A percentile compares a stretch with the other conserved stretches of the same genome.
Evolutionary conservation across 176 grass and related monocot genomes (phyloP).

Genomic region (Lolium multiflorum): DNA sequence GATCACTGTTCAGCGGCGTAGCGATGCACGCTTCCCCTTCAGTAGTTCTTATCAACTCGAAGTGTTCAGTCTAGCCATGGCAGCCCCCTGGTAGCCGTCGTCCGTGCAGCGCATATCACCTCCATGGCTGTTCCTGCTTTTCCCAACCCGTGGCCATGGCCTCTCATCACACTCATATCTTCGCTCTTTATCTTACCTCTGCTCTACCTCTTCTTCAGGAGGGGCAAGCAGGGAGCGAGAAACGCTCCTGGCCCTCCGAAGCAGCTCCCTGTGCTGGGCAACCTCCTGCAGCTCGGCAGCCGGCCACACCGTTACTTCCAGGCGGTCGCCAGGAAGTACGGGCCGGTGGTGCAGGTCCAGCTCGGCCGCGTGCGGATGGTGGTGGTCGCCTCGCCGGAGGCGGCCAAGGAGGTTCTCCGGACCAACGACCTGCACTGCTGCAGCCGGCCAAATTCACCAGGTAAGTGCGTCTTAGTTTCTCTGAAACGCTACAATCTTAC

Average conservation of each 20-base stretch:
- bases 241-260: not conserved
- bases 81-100: no score
- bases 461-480: not conserved
- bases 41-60: not conserved
- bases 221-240: not conserved
- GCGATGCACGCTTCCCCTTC: not conserved
- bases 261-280: slow-evolving; percentile 48
- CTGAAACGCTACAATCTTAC: no score
- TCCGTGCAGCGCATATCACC: no score
- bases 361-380: slow-evolving; percentile 39
- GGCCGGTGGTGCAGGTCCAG: slow-evolving; percentile 40
- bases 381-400: slow-evolving; percentile 36
- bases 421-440: slow-evolving; percentile 44
- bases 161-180: not conserved
- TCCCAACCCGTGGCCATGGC: not conserved
- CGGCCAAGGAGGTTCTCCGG: slow-evolving; percentile 48
- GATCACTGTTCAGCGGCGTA: not conserved
- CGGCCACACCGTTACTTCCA: slow-evolving; percentile 52
- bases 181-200: not conserved
- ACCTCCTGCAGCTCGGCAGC: slow-evolving; percentile 50
- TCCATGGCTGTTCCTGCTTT: not conserved
- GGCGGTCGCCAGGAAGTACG: not conserved
- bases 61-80: no score
- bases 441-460: slow-evolving; percentile 43
- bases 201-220: not conserved